A percentile compares a stretch with the other conserved stretches of the same genome.
These are phyloP conservation scores for Pichia sp. DNA, from an alignment of 1,139 yeast species.

Conservation along the genomic window DNA sequence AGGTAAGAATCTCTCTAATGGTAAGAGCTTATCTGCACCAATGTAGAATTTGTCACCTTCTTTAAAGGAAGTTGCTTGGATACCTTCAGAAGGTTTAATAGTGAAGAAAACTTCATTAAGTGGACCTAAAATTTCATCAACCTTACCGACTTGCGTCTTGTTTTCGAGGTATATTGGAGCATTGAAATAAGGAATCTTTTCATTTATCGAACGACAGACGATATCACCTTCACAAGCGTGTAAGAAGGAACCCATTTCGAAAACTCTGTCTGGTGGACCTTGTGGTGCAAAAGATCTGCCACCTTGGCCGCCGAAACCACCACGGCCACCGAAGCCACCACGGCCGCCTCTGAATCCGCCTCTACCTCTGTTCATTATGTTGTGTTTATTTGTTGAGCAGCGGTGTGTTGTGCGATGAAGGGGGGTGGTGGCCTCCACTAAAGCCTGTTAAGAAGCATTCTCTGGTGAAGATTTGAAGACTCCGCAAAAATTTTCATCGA, in stretches of 20 bases:
- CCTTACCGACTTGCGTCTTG: conserved; percentile 93
- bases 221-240: conserved; percentile 97
- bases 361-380: conserved; percentile 17
- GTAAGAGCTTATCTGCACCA: conserved; percentile 91
- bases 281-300: conserved; percentile 47
- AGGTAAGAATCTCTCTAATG: conserved; percentile 92
- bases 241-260: conserved; percentile 90
- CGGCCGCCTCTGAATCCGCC: too few relatives aligned
- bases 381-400: too few relatives aligned
- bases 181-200: conserved; percentile 95
- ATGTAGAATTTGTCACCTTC: conserved; percentile 94
- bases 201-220: conserved; percentile 90
- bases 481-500: too few relatives aligned
- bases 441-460: too few relatives aligned
- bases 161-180: conserved; percentile 97
- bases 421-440: too few relatives aligned
- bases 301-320: conserved; percentile 54
- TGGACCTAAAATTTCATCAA: conserved; percentile 97
- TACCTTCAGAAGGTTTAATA: conserved; percentile 92
- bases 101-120: conserved; percentile 96
- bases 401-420: too few relatives aligned
- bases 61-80: conserved; percentile 87
- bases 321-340: conserved; percentile 34
- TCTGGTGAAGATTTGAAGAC: too few relatives aligned
- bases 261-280: conserved; percentile 91